Evolutionary conservation across 139 green algal genomes (phyloP).

Genomic region (Bryopsis sp.): DNA sequence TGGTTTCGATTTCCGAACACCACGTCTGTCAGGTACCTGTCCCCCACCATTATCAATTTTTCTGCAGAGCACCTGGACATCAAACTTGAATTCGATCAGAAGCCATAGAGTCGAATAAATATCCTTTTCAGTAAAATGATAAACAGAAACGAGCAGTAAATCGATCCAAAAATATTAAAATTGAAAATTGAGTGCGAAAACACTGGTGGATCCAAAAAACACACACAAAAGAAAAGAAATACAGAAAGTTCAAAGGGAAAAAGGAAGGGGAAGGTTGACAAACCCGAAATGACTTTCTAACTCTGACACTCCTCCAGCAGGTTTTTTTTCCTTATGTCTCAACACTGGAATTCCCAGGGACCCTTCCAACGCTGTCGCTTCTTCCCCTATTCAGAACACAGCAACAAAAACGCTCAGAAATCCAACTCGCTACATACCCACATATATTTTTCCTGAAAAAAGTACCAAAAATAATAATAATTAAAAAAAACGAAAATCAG

Average conservation of each 20-base stretch:
- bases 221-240: too few relatives aligned
- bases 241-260: too few relatives aligned
- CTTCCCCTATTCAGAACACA: slow-evolving; percentile 27
- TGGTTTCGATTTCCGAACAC: slow-evolving; percentile 80
- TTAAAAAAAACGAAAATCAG: too few relatives aligned
- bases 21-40: slow-evolving; percentile 84
- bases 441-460: too few relatives aligned
- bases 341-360: slow-evolving; percentile 69
- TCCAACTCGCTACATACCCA: too few relatives aligned
- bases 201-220: too few relatives aligned
- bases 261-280: neutral
- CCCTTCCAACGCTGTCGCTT: slow-evolving; percentile 65
- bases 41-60: slow-evolving; percentile 72
- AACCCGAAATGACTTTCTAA: slow-evolving; percentile 59
- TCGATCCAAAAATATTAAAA: too few relatives aligned
- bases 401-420: neutral
- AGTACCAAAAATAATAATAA: neutral
- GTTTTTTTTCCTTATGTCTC: slow-evolving; percentile 80
- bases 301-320: slow-evolving; percentile 50
- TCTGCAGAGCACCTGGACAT: slow-evolving; percentile 41
- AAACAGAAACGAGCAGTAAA: slow-evolving; percentile 28
- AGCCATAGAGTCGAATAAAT: too few relatives aligned
- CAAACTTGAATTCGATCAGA: neutral
- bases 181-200: too few relatives aligned
- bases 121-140: too few relatives aligned